phyloP scores from a whole-genome alignment of 2,329 filamentous ascomycete species.

The Xylariales sp. region DNA sequence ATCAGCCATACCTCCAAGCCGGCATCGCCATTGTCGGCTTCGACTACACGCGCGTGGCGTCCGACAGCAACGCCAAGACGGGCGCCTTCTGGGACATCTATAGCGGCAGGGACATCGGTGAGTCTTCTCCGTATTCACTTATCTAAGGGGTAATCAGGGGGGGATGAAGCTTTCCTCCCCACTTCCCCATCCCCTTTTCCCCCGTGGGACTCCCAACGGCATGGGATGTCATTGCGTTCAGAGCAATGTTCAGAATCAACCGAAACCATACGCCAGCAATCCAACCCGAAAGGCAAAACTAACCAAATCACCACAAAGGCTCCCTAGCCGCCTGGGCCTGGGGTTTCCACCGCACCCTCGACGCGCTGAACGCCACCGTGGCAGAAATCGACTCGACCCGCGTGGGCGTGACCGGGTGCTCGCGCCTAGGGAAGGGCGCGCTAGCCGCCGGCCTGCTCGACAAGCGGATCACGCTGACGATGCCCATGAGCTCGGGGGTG shows the following conservation, averaged over 20 bases:
- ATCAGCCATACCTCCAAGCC: constrained; percentile 58
- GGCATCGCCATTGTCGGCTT: constrained; percentile 63
- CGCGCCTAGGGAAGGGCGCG: constrained; percentile 65
- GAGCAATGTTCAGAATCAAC: background rate
- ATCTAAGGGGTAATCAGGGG: background rate
- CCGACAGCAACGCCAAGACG: constrained; percentile 61
- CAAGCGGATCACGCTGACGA: constrained; percentile 63
- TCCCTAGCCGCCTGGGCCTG: constrained; percentile 66
- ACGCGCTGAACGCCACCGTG: constrained; percentile 61
- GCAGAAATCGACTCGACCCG: constrained; percentile 57
- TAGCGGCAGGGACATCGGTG: constrained; percentile 61
- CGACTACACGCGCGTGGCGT: constrained; percentile 60
- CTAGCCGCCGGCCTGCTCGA: constrained; percentile 65
- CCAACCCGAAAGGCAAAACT: background rate
- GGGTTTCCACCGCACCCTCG: constrained; percentile 65
- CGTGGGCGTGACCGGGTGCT: constrained; percentile 65
- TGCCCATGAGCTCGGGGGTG: constrained; percentile 67
- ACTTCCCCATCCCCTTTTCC: background rate
- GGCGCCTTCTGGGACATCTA: constrained; percentile 63
- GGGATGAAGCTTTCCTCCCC: background rate
- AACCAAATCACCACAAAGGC: constrained; percentile 47
- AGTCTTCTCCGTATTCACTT: constrained; percentile 21
- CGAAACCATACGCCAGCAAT: background rate
- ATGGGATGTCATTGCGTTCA: background rate
- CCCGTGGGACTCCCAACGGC: background rate